Conservation (phyloP, 257 asterid genomes). For the Datura wrightii region DNA sequence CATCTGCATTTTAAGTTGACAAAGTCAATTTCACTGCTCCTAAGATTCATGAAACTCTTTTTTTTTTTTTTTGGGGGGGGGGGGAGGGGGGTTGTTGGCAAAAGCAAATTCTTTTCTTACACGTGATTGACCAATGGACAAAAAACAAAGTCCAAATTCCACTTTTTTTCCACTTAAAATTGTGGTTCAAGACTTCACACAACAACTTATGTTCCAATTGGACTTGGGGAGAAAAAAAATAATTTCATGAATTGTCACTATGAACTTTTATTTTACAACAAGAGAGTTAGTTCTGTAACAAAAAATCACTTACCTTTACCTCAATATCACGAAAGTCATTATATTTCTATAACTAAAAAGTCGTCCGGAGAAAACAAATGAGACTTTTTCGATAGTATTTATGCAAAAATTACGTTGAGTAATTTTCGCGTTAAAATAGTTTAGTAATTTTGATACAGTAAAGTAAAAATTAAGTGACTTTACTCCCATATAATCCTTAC, state of each 20-base stretch:
- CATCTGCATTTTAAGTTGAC: neutral
- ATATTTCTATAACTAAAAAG: neutral
- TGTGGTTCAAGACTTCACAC: neutral
- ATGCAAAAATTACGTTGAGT: neutral
- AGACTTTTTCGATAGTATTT: neutral
- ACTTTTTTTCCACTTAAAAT: neutral
- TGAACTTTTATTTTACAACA: neutral
- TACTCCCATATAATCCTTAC: too few relatives aligned
- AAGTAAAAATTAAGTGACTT: neutral
- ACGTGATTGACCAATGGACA: slow-evolving; percentile 21
- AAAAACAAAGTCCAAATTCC: neutral
- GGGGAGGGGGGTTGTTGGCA: neutral
- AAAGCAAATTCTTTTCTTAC: slow-evolving; percentile 21
- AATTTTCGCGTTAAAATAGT: too few relatives aligned
- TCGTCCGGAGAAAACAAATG: neutral
- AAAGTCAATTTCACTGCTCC: slow-evolving; percentile 26
- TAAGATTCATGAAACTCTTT: slow-evolving; percentile 5
- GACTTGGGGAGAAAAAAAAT: neutral
- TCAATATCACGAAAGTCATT: neutral
- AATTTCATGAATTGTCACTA: too few relatives aligned
- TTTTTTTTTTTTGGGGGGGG: neutral
- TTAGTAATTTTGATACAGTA: neutral
- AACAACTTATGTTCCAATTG: neutral
- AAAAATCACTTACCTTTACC: neutral
- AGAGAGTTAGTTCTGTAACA: neutral